Conservation (phyloP, 352 stramenopile genomes). For the Thraustochytrium sp. region DNA sequence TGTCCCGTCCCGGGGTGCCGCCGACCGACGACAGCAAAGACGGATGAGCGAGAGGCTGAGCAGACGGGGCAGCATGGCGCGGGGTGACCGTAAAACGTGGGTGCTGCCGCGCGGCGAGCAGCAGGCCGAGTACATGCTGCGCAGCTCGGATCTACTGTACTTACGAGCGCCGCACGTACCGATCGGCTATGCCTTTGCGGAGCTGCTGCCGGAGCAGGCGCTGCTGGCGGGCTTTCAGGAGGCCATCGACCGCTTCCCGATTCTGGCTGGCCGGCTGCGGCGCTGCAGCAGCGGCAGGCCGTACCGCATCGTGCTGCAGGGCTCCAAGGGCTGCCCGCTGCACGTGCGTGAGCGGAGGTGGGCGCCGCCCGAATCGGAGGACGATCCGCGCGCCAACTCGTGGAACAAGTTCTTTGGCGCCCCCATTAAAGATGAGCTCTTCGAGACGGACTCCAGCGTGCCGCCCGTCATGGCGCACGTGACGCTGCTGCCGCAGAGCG, state of each 20-base stretch:
- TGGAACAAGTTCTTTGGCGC: conserved; percentile 1
- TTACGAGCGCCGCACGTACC: not conserved
- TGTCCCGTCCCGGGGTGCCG: too few relatives aligned
- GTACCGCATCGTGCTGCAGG: not conserved
- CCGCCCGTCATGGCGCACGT: not conserved
- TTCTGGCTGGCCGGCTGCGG: not conserved
- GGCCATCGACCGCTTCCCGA: not conserved
- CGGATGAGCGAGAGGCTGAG: too few relatives aligned
- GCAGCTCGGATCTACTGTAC: not conserved
- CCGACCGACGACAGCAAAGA: too few relatives aligned
- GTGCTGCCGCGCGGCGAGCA: too few relatives aligned
- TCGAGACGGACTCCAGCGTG: not conserved
- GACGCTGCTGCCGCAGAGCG: not conserved
- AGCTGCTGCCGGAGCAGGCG: not conserved
- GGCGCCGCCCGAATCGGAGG: not conserved
- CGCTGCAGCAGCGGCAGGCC: not conserved
- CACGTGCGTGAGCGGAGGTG: not conserved
- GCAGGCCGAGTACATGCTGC: not conserved
- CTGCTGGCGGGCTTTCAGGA: not conserved
- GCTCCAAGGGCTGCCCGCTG: not conserved
- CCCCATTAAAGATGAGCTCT: not conserved
- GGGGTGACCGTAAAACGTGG: too few relatives aligned
- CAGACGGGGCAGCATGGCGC: too few relatives aligned
- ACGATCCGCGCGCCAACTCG: not conserved
- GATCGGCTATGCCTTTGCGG: not conserved